phyloP scores from a whole-genome alignment of 2,329 filamentous ascomycete genomes.

The Xylariaceae sp. region DNA sequence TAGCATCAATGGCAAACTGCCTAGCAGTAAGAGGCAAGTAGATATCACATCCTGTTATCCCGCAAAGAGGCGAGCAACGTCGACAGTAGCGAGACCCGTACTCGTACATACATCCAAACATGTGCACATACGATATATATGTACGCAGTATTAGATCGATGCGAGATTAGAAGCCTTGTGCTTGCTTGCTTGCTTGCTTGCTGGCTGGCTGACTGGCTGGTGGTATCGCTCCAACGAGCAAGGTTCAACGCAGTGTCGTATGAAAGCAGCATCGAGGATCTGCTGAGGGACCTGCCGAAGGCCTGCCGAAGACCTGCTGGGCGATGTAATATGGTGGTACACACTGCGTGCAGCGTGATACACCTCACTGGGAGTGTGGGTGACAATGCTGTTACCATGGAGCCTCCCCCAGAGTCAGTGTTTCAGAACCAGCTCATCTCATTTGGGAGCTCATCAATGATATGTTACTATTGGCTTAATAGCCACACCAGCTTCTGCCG shows the following conservation, averaged over 20 bases:
- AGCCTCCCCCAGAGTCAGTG: not conserved
- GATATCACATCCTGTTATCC: not conserved
- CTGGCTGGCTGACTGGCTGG: not conserved
- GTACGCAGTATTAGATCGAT: slow-evolving; percentile 5
- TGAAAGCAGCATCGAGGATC: not conserved
- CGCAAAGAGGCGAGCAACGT: not conserved
- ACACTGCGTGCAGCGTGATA: slow-evolving; percentile 2
- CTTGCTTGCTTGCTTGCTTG: too few relatives aligned
- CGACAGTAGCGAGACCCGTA: not conserved
- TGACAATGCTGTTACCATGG: slow-evolving; percentile 8
- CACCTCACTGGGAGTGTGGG: slow-evolving; percentile 4
- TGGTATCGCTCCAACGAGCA: slow-evolving; percentile 1
- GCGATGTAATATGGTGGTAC: not conserved
- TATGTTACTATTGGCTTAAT: not conserved
- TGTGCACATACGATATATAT: too few relatives aligned
- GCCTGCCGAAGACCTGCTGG: not conserved
- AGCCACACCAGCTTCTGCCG: not conserved
- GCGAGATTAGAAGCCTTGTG: slow-evolving; percentile 9
- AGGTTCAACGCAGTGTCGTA: slow-evolving; percentile 1
- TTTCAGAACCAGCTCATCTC: slow-evolving; percentile 7
- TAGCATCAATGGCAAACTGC: not conserved
- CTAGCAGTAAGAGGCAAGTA: not conserved
- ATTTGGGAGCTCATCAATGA: not conserved
- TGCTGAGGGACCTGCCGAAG: too few relatives aligned
- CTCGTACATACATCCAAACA: not conserved